Percentiles rank a stretch among this genome's conserved stretches.
phyloP scores from a whole-genome alignment of 169 alveolate species.

The Plasmodium gonderi region DNA sequence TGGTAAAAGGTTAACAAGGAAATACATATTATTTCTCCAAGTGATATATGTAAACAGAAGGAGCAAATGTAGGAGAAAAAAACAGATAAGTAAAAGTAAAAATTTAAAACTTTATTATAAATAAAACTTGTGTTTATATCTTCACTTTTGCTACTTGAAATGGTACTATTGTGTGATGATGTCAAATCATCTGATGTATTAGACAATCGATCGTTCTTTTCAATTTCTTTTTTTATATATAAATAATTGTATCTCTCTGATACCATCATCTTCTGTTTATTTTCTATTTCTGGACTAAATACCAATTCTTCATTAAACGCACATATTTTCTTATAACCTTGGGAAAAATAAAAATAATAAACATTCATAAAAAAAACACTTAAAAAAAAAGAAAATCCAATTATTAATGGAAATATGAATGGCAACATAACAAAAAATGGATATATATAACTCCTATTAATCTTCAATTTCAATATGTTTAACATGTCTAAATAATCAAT shows the following conservation, averaged over 20 bases:
- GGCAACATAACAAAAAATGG: constrained; percentile 63
- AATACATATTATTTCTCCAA: constrained; percentile 57
- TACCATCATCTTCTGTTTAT: constrained; percentile 32
- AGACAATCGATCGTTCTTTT: constrained; percentile 30
- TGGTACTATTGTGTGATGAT: constrained; percentile 24
- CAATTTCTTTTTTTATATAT: constrained; percentile 50
- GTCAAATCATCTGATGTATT: constrained; percentile 66
- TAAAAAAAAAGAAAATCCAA: background rate
- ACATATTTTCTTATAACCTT: constrained; percentile 10
- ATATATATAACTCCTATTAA: constrained; percentile 12
- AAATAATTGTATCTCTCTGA: constrained; percentile 51
- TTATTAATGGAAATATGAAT: constrained; percentile 47
- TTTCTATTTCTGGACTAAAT: constrained; percentile 3
- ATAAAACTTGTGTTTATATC: constrained; percentile 48
- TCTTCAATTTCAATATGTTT: constrained; percentile 44
- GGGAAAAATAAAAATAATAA: constrained; percentile 49
- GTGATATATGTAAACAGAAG: constrained; percentile 18
- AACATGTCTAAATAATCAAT: constrained; percentile 63
- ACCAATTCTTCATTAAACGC: constrained; percentile 38
- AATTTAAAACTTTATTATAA: constrained; percentile 11
- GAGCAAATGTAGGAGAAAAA: constrained; percentile 29
- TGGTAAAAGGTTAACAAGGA: constrained; percentile 53
- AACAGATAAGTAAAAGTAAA: constrained; percentile 39
- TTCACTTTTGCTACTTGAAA: constrained; percentile 66
- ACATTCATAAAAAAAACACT: constrained; percentile 51